phyloP scores from a whole-genome alignment of 2,329 filamentous ascomycete species.

The Teratosphaeria epicoccoides region DNA sequence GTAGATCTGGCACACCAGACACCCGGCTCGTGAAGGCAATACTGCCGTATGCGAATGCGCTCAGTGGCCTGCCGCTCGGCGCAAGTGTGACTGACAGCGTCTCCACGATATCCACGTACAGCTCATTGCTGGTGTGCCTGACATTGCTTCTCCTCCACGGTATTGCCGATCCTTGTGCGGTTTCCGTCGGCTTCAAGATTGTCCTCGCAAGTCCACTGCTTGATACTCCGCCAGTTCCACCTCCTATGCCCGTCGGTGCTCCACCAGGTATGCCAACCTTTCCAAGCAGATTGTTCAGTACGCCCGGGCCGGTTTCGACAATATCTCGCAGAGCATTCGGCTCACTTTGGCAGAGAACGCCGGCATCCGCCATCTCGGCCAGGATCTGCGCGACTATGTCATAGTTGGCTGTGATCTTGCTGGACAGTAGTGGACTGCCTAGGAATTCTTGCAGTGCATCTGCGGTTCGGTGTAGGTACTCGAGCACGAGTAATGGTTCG shows the following conservation, averaged over 20 bases:
- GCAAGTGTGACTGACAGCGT: conserved; percentile 78
- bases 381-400: conserved; percentile 89
- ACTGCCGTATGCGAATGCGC: conserved; percentile 79
- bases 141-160: conserved; percentile 91
- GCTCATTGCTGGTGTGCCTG: conserved; percentile 88
- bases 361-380: conserved; percentile 92
- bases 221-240: neutral
- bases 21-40: conserved; percentile 94
- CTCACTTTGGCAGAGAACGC: conserved; percentile 80
- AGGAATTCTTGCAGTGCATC: conserved; percentile 93
- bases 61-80: conserved; percentile 76
- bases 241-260: neutral
- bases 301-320: conserved; percentile 74
- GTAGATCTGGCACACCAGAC: conserved; percentile 84
- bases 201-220: neutral
- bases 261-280: conserved; percentile 64
- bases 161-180: conserved; percentile 41
- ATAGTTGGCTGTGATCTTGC: conserved; percentile 81
- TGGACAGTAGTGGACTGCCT: conserved; percentile 71
- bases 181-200: conserved; percentile 28
- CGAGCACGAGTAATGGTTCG: conserved; percentile 79
- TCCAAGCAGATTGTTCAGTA: conserved; percentile 78
- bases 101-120: conserved; percentile 94
- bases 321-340: conserved; percentile 84
- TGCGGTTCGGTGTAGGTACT: conserved; percentile 87